Base-by-base conservation (phyloP, 2,329 filamentous ascomycete genomes). In the Triangularia setosa region DNA sequence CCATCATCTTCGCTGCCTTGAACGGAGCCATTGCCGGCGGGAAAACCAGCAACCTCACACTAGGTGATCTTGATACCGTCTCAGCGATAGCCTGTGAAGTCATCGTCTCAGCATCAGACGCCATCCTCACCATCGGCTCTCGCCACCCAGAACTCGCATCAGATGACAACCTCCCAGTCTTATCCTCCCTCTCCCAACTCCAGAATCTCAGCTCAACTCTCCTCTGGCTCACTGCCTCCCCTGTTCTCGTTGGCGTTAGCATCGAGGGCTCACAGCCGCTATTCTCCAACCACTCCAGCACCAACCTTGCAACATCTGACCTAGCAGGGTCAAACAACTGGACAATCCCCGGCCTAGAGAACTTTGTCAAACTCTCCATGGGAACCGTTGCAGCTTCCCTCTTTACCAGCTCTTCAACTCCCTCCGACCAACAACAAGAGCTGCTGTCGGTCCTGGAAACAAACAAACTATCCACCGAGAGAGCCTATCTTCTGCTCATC, bases 11-110 rank as follows among this genome's bases (percentile, higher is more conserved):
- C 27, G 69, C 69, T 21, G 69, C 69, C 2, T 60, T 71, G 48
- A 70, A 72, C 62, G 70, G 70, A 1, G 67, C 65, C 5, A 72
- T 72, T 30, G 61, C 69, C 4, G 67, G 68, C n/a, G 68, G 69
- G 21, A 24, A 11, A 21, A 18, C 35, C 16, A 65, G 66, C 8
- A 48, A 59, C 1, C 27, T 69, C 11, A 4, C 56, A 0, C 56
- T 67, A 1, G 64, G 64, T 3, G 64, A 60, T 56, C 60, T 71
- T 23, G 63, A 57, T 1, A 64, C 53, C 61, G 64, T 58, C 5
- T 72, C 69, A 1, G 59, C 69, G 0, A 57, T 72, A 0, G 66
- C 66, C 0, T 72, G 70, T 59, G 62, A 64, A n/a, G 62, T 72
- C n/a, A 58, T 65, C n/a, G 64, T 70, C 18, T 62, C 65, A 24